Evolutionary conservation across 23 red algal genomes (phyloP), one percentile per base, ranked within the genome.

Genomic region (Gracilariopsis chorda): DNA sequence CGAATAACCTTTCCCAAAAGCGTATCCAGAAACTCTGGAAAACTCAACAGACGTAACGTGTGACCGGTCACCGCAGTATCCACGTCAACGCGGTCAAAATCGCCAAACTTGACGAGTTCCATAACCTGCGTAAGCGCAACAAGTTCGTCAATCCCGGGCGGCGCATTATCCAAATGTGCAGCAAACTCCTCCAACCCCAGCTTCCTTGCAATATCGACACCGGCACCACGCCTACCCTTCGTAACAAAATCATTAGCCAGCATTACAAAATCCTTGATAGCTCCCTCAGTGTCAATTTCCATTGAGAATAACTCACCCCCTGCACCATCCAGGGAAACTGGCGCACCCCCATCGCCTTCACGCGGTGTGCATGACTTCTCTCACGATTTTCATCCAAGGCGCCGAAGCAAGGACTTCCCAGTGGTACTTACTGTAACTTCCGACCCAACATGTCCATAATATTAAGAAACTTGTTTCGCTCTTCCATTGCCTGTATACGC

Each of bases 41-140:
- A 99, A 1, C 77, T 42, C 65, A 99, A 53, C 85, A 99, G 60
- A 7, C 97, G 68, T 78, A 99, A 65, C 45, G 97, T 96, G 71
- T 99, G 97, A 9, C 97, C 97, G 5, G 97, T 99, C 0, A 93
- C 93, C 42, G 97, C 97, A 32, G 97, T 99, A 52, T 99, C 97
- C 13, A 99, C 86, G 37, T 96, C 86, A 11, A 99, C 84, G 33
- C 88, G 84, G 51, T 99, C 94, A 77, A 90, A 99, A 47, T 94
- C 77, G 0, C 87, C 91, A 35, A 59, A 78, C 42, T 89, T 82
- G 35, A 99, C 84, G 63, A 99, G 69, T 23, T 85, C 88, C 46
- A 99, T 67, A 32, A 99, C 93, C 73, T 95, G 84, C 4, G 93
- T 83, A n/a, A 99, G 86, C 36, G 93, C 97, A 14, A 99, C 88